Evolutionary conservation across 2,329 filamentous ascomycete genomes (phyloP), one percentile per base, ranked within the genome.

Genomic region (Phaeophleospora eucalypticola): DNA sequence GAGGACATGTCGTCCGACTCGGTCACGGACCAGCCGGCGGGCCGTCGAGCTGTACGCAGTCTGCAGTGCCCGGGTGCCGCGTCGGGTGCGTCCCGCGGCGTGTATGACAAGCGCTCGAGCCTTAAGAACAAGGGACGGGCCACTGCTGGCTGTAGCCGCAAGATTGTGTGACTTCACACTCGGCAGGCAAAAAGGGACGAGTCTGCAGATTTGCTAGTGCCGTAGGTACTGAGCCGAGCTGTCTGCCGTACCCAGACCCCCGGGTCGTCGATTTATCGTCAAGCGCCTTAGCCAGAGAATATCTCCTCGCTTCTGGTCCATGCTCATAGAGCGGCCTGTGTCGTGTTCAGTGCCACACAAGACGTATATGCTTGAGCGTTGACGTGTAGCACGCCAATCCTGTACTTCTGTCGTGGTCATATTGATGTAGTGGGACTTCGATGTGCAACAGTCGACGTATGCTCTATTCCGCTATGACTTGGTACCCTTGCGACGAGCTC

Each of bases 401-500:
- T 51, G 46, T 49, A 38, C 46, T 36, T 19, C 41, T 43, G 41
- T 20, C 36, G 14, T 41, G 42, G 41, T 42, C 51, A 47, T 38
- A 16, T 36, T 16, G 24, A 45, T 39, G 45, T 24, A 20, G 49
- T 45, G 47, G 27, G 37, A 52, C 44, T 17, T n/a, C 39, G 29
- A 17, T 35, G 49, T 54, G 47, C 34, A 41, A 57, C 49, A 18
- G 18, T 34, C 4, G 52, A 36, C 46, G 49, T 38, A 41, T 36
- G 34, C n/a, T 29, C 29, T 3, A 36, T 36, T 34, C 35, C 39
- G 41, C 47, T 50, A 53, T 50, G n/a, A 37, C 36, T 51, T 51
- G 35, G 32, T 59, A 17, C 56, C 54, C 45, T 59, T 59, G 41
- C 58, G 49, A 40, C 45, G 51, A 32, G 54, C 56, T 36, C 89